Conservation (phyloP, 257 asterid genomes). For the Echites panduratus region DNA sequence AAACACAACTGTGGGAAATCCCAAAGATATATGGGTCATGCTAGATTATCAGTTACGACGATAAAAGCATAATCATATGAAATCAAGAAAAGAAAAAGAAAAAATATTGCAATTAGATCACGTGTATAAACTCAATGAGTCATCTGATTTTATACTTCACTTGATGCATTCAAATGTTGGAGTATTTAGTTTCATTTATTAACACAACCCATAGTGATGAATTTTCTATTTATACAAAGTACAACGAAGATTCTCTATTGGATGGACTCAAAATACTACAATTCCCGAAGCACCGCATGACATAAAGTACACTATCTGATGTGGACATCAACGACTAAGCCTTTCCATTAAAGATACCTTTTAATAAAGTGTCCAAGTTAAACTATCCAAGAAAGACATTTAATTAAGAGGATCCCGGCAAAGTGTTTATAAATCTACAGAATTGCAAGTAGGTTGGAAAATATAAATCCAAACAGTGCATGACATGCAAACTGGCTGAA, state of each 20-base stretch:
- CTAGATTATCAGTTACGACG: neutral
- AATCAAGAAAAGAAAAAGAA: too few species aligned
- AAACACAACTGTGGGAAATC: neutral
- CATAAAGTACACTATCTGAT: neutral
- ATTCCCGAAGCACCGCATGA: neutral
- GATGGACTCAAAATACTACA: neutral
- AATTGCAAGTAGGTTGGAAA: neutral
- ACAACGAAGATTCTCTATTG: neutral
- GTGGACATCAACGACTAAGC: neutral
- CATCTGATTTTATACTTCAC: neutral
- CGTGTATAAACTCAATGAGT: neutral
- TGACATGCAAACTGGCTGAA: neutral
- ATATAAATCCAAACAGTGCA: neutral
- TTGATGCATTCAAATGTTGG: neutral
- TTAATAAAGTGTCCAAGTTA: neutral
- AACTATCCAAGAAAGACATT: neutral
- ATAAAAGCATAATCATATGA: neutral
- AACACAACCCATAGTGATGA: neutral
- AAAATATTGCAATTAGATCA: too few species aligned
- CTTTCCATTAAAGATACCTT: neutral
- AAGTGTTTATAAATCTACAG: neutral
- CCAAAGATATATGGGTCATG: neutral
- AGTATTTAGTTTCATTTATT: neutral
- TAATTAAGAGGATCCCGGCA: neutral
- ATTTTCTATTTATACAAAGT: neutral